These are phyloP conservation scores for Fusarium torreyae DNA, from an alignment of 2,329 filamentous ascomycete genomes.

Conservation along the genomic window DNA sequence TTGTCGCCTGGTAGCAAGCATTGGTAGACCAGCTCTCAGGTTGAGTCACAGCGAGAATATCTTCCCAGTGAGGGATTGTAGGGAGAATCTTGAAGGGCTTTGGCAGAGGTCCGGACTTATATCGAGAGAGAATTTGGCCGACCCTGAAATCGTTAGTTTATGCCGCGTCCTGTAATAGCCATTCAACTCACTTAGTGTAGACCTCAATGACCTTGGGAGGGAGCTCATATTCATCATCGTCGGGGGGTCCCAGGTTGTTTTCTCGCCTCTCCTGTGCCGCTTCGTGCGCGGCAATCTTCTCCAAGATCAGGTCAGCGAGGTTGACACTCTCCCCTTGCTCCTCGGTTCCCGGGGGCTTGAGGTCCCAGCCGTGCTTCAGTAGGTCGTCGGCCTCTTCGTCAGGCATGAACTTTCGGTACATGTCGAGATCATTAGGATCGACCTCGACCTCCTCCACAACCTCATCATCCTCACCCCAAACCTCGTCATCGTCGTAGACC, in stretches of 20 bases:
- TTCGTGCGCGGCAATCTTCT: constrained; percentile 95
- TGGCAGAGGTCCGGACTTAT: constrained; percentile 95
- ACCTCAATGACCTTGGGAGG: constrained; percentile 94
- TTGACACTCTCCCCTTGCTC: constrained; percentile 76
- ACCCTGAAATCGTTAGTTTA: constrained; percentile 67
- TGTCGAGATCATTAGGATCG: constrained; percentile 89
- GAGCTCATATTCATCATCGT: constrained; percentile 89
- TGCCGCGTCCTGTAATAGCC: too few species aligned
- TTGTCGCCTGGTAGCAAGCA: constrained; percentile 87
- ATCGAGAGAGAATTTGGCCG: constrained; percentile 88
- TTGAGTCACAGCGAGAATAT: constrained; percentile 86
- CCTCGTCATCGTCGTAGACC: constrained; percentile 69
- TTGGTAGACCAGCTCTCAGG: constrained; percentile 84
- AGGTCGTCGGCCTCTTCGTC: constrained; percentile 80
- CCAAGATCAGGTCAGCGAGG: constrained; percentile 91
- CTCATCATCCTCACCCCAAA: constrained; percentile 86
- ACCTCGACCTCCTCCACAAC: constrained; percentile 82
- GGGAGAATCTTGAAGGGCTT: constrained; percentile 99
- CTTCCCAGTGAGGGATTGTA: constrained; percentile 91
- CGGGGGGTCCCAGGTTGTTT: constrained; percentile 67
- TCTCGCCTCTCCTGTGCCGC: constrained; percentile 68
- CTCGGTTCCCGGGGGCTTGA: constrained; percentile 61
- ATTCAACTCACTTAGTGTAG: constrained; percentile 80
- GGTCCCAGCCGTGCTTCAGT: constrained; percentile 75
- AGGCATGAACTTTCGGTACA: constrained; percentile 91